Percentiles rank a stretch among this genome's conserved stretches.
Conservation (phyloP, 2,329 filamentous ascomycete genomes). For the Microcera coccophila region DNA sequence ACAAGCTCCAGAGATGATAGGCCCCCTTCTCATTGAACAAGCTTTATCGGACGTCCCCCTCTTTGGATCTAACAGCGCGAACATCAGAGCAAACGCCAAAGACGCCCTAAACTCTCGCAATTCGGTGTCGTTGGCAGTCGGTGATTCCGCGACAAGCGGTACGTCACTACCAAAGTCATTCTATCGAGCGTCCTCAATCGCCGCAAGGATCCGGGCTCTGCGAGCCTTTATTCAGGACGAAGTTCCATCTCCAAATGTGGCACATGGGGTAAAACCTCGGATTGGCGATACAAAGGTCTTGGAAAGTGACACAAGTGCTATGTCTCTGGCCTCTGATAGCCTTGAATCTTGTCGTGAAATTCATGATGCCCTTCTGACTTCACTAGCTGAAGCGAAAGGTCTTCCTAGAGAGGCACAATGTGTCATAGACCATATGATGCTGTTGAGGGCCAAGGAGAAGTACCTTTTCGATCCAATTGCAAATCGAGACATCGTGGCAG, state of each 20-base stretch:
- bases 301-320: constrained; percentile 33
- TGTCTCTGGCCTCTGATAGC: constrained; percentile 38
- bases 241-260: constrained; percentile 15
- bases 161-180: constrained; percentile 41
- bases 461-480: constrained; percentile 61
- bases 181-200: constrained; percentile 38
- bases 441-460: constrained; percentile 57
- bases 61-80: constrained; percentile 51
- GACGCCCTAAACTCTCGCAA: constrained; percentile 36
- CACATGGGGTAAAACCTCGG: constrained; percentile 24
- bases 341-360: constrained; percentile 51
- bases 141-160: constrained; percentile 35
- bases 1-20: constrained; percentile 51
- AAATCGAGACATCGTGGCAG: constrained; percentile 64
- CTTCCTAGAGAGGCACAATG: constrained; percentile 50
- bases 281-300: constrained; percentile 25
- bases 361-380: constrained; percentile 52
- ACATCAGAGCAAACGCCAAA: constrained; percentile 41
- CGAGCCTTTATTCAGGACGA: constrained; percentile 37
- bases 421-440: constrained; percentile 54
- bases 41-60: constrained; percentile 52
- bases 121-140: constrained; percentile 31
- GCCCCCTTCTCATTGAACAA: constrained; percentile 51
- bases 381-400: constrained; percentile 42
- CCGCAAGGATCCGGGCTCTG: constrained; percentile 48